Conservation (phyloP, 2,329 filamentous ascomycete genomes). For the Geoglossum cookeanum region DNA sequence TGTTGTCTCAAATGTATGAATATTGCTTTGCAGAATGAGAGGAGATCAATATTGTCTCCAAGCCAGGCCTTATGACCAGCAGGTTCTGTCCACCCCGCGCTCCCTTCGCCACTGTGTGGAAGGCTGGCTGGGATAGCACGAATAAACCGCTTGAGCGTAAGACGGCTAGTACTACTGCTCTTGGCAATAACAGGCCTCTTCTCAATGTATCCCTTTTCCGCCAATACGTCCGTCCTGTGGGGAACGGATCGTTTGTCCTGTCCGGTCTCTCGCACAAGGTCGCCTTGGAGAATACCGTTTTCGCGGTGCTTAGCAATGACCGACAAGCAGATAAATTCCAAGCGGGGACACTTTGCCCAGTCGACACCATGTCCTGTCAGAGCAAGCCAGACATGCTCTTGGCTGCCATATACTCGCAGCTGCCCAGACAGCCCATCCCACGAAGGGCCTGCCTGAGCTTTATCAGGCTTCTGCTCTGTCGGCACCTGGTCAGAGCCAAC, state of each 20-base stretch:
- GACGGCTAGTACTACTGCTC: slow-evolving; percentile 34
- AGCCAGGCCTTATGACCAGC: slow-evolving; percentile 10
- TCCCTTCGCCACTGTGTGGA: slow-evolving; percentile 5
- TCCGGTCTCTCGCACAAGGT: slow-evolving; percentile 32
- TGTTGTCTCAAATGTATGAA: slow-evolving; percentile 30
- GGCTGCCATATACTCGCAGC: slow-evolving; percentile 28
- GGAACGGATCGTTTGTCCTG: slow-evolving; percentile 49
- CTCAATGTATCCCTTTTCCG: slow-evolving; percentile 39
- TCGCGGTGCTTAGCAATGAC: slow-evolving; percentile 36
- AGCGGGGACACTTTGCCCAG: slow-evolving; percentile 29
- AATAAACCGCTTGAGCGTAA: slow-evolving; percentile 32
- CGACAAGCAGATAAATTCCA: slow-evolving; percentile 37
- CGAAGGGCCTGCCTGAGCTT: background rate
- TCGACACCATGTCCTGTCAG: slow-evolving; percentile 41
- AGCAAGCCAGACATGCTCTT: slow-evolving; percentile 38
- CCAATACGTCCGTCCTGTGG: slow-evolving; percentile 36
- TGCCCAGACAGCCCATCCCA: background rate
- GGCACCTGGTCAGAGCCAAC: background rate
- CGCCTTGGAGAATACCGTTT: slow-evolving; percentile 37
- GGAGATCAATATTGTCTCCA: slow-evolving; percentile 6
- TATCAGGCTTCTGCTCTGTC: background rate
- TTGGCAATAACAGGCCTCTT: slow-evolving; percentile 32
- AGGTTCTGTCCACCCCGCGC: slow-evolving; percentile 4
- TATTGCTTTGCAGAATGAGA: slow-evolving; percentile 17
- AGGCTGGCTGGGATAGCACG: background rate